phyloP scores from a whole-genome alignment of 176 grass and related monocot genomes.

The Luzula sylvatica region DNA sequence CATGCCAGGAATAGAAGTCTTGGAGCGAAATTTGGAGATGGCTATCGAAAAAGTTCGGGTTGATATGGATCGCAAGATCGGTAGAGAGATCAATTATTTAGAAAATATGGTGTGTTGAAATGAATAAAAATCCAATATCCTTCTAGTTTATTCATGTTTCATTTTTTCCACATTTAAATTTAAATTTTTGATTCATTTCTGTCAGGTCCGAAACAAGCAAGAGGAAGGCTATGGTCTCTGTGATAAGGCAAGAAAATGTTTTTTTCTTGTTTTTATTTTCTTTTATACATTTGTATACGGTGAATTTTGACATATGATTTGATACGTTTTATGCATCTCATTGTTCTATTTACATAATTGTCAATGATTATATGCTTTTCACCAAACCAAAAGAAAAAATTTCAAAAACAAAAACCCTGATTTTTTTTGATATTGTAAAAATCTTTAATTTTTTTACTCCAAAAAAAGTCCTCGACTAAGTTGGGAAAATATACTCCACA shows the following conservation, averaged over 20 bases:
- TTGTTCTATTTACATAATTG: too few relatives aligned
- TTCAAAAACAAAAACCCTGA: too few relatives aligned
- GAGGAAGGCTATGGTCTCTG: slow-evolving; percentile 56
- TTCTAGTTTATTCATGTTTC: background rate
- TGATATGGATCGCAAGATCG: slow-evolving; percentile 84
- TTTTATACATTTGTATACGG: too few relatives aligned
- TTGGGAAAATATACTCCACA: too few relatives aligned
- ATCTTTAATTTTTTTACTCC: too few relatives aligned
- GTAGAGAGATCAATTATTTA: slow-evolving; percentile 52
- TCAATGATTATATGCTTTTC: too few relatives aligned
- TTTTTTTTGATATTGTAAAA: too few relatives aligned
- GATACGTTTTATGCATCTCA: too few relatives aligned
- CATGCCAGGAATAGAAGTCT: slow-evolving; percentile 45
- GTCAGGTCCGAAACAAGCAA: slow-evolving; percentile 59
- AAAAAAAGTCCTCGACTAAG: too few relatives aligned
- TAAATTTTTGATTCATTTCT: background rate
- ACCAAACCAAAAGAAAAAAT: too few relatives aligned
- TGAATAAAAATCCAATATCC: background rate
- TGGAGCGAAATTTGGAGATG: slow-evolving; percentile 71
- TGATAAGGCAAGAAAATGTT: slow-evolving; percentile 59
- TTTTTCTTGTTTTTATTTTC: background rate
- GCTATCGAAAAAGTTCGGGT: slow-evolving; percentile 60
- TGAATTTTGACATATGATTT: too few relatives aligned
- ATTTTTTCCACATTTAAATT: background rate
- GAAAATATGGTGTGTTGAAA: slow-evolving; percentile 32